Percentiles rank a stretch among this genome's conserved stretches.
Evolutionary conservation across 768 basidiomycete species (phyloP).

Genomic region (Serendipita vermifera): DNA sequence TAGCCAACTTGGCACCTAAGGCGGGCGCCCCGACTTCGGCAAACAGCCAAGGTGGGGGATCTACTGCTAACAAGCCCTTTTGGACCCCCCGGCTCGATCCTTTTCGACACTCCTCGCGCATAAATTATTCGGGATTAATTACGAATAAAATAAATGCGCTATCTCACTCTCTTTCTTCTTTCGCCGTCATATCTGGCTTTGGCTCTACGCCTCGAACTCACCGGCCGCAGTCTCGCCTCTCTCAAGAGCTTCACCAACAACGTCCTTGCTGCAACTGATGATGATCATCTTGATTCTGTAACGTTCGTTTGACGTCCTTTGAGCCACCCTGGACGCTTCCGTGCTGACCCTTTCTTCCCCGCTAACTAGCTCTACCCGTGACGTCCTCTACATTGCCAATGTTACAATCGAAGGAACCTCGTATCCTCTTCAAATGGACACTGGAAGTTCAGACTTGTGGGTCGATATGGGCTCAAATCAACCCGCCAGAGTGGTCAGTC

Average conservation of each 20-base stretch:
- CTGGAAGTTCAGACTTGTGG: slow-evolving; percentile 78
- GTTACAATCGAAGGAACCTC: slow-evolving; percentile 40
- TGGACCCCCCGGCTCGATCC: too few species aligned
- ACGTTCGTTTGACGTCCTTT: too few species aligned
- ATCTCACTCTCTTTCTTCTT: slow-evolving; percentile 1
- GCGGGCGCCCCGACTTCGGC: too few species aligned
- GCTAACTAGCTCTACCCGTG: slow-evolving; percentile 47
- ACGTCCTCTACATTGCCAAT: slow-evolving; percentile 67
- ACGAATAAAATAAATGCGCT: slow-evolving; percentile 4
- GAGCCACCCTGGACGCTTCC: too few species aligned
- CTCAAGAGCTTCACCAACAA: slow-evolving; percentile 5
- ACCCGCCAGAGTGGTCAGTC: slow-evolving; percentile 37
- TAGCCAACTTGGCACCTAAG: too few species aligned
- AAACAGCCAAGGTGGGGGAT: too few species aligned
- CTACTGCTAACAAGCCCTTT: too few species aligned
- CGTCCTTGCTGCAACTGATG: not conserved
- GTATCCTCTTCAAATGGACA: slow-evolving; percentile 68
- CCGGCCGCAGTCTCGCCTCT: not conserved
- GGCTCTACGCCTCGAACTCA: not conserved
- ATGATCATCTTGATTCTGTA: not conserved
- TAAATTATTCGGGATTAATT: slow-evolving; percentile 7
- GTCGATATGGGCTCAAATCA: slow-evolving; percentile 31
- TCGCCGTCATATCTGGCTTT: not conserved
- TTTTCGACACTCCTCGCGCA: too few species aligned
- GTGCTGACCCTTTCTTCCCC: not conserved